Percentiles rank a stretch among this genome's conserved stretches.
Evolutionary conservation across 805 yeast species (phyloP).

Genomic region (Yarrowia sp.): DNA sequence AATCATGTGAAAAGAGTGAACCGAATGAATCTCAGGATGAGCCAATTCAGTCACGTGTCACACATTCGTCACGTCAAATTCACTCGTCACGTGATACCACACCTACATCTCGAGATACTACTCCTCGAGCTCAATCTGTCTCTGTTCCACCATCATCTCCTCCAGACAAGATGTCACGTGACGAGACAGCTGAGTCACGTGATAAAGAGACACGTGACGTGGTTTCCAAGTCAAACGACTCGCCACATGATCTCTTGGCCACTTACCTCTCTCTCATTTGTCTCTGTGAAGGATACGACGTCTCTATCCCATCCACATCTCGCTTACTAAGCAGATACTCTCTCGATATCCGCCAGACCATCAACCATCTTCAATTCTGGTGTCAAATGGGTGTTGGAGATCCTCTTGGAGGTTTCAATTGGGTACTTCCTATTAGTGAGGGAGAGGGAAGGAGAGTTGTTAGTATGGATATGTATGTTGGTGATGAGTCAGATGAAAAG

Average conservation of each 20-base stretch:
- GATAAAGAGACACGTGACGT: too few relatives aligned
- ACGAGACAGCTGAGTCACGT: too few relatives aligned
- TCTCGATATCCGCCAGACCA: conserved; percentile 25
- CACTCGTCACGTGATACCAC: not conserved
- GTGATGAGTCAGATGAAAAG: not conserved
- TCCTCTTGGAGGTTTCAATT: conserved; percentile 37
- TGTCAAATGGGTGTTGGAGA: conserved; percentile 41
- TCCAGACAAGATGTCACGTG: not conserved
- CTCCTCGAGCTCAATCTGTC: not conserved
- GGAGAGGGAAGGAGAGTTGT: conserved; percentile 30
- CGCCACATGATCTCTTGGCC: not conserved
- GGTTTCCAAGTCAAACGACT: too few relatives aligned
- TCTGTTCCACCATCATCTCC: not conserved
- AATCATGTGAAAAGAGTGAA: not conserved
- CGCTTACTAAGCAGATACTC: not conserved
- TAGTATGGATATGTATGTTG: conserved; percentile 28
- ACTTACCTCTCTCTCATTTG: not conserved
- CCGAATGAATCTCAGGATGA: not conserved
- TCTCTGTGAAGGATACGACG: conserved; percentile 10
- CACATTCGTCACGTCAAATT: too few relatives aligned
- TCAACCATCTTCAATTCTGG: conserved; percentile 39
- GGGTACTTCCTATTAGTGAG: conserved; percentile 35
- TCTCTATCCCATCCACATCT: not conserved
- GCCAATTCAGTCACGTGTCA: not conserved
- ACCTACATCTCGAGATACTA: not conserved